These are phyloP conservation scores for Phytopythium montanum DNA, from an alignment of 352 stramenopile species.

Conservation along the genomic window DNA sequence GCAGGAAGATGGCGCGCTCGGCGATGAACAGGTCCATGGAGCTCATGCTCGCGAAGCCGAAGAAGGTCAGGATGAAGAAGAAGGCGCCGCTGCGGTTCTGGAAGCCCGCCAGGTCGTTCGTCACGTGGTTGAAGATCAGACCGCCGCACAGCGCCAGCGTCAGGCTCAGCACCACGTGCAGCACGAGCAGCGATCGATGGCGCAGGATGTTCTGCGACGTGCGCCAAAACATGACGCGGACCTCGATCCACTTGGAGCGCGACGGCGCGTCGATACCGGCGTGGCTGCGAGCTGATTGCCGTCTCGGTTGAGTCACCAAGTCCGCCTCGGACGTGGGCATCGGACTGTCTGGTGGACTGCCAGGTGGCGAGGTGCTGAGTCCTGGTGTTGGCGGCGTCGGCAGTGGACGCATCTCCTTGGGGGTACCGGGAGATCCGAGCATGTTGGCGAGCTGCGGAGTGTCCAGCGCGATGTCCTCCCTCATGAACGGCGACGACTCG, in stretches of 20 bases:
- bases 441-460: slow-evolving; percentile 38
- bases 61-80: slow-evolving; percentile 86
- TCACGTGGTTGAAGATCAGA: slow-evolving; percentile 80
- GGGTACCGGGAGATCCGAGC: slow-evolving; percentile 20
- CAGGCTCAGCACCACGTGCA: slow-evolving; percentile 60
- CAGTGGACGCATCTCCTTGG: slow-evolving; percentile 13
- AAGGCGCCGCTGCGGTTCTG: slow-evolving; percentile 84
- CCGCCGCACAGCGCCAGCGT: slow-evolving; percentile 59
- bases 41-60: slow-evolving; percentile 81
- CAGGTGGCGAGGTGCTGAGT: neutral
- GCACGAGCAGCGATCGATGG: slow-evolving; percentile 61
- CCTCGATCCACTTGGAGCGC: slow-evolving; percentile 50
- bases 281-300: neutral
- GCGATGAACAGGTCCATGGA: slow-evolving; percentile 84
- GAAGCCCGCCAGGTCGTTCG: slow-evolving; percentile 78
- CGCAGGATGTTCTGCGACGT: slow-evolving; percentile 72
- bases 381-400: slow-evolving; percentile 15
- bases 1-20: slow-evolving; percentile 71
- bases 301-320: neutral
- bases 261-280: slow-evolving; percentile 12
- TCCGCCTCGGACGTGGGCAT: slow-evolving; percentile 1
- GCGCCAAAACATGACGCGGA: slow-evolving; percentile 66
- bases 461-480: slow-evolving; percentile 37
- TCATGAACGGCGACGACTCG: slow-evolving; percentile 60
- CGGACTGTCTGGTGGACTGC: slow-evolving; percentile 15